phyloP scores from a whole-genome alignment of 805 yeast genomes.

The Lipomyces spencermartinsiae region DNA sequence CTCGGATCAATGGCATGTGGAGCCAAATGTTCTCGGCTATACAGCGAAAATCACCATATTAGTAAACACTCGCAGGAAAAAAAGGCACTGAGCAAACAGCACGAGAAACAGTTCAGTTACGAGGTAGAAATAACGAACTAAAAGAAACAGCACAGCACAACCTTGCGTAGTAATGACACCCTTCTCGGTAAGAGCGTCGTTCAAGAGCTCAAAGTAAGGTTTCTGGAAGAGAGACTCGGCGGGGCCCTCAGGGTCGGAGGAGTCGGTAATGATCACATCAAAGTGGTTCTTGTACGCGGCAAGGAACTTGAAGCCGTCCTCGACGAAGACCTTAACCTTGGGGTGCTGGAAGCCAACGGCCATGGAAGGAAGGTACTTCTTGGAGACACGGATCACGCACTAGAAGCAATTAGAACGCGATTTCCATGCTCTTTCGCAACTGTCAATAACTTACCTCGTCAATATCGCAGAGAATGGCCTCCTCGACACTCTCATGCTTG shows the following conservation, averaged over 20 bases:
- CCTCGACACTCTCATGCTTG: slow-evolving; percentile 85
- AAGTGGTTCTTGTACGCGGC: slow-evolving; percentile 82
- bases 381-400: slow-evolving; percentile 78
- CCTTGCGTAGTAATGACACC: slow-evolving; percentile 93
- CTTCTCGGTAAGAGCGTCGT: slow-evolving; percentile 86
- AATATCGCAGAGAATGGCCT: slow-evolving; percentile 91
- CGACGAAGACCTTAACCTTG: slow-evolving; percentile 86
- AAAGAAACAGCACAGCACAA: slow-evolving; percentile 42
- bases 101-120: slow-evolving; percentile 2
- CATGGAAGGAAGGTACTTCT: slow-evolving; percentile 87
- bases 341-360: slow-evolving; percentile 84
- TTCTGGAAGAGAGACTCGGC: slow-evolving; percentile 93
- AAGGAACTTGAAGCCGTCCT: slow-evolving; percentile 97
- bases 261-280: slow-evolving; percentile 95
- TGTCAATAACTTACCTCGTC: slow-evolving; percentile 66
- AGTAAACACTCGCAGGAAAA: slow-evolving; percentile 5
- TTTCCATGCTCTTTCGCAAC: not conserved
- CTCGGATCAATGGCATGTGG: slow-evolving; percentile 81
- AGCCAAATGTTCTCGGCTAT: slow-evolving; percentile 88
- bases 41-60: slow-evolving; percentile 41
- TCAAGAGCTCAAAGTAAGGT: slow-evolving; percentile 83
- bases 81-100: slow-evolving; percentile 26
- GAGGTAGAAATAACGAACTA: not conserved
- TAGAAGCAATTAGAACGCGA: not conserved
- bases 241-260: slow-evolving; percentile 98